Base-by-base conservation (phyloP, 352 stramenopile species). In the Blastocystis sp. region DNA sequence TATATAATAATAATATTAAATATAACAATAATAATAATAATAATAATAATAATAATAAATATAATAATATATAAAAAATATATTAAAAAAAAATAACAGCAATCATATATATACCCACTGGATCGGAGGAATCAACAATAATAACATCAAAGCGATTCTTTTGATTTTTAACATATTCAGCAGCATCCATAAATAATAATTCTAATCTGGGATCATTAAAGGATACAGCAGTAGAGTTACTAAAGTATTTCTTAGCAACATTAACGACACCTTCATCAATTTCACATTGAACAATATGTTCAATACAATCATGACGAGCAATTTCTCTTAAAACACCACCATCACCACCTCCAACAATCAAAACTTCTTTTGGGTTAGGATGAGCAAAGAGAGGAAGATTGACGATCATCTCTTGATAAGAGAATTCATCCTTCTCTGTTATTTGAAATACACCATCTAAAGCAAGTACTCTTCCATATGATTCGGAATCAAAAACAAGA, bases 371-470 rank as follows among this genome's bases (percentile, higher is more conserved):
- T 23, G 91, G 91, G 70, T 86, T 75, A 19, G 77, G 77, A 71
- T 96, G 88, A 24, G 86, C 76, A 70, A 91, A 95, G 55, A 96
- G 76, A 6, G 89, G 88, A 47, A 97, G 75, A 73, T 97, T 88
- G 13, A 86, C 80, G 73, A 97, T 95, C 88, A 96, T 96, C 76
- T 97, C 91, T 75, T 97, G 89, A 76, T 98, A 98, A 37, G 84
- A 73, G 70, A 92, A 94, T 73, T 98, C 89, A 68, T 98, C 91
- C 28, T 84, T 75, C 70, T 96, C 88, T 25, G 91, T 96, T 35
- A 89, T 77, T 75, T 98, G 89, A 75, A 98, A 95, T 41, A 96
- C 87, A 44, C 88, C 89, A 73, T 98, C 91, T 30, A 98, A 76
- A 37, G 95, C 86, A n/a, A 98, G 77, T 34, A 96, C 88, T 67